These are phyloP conservation scores for Rhizoclosmatium sp. DNA, from an alignment of 192 early-diverging fungal species.

Conservation along the genomic window DNA sequence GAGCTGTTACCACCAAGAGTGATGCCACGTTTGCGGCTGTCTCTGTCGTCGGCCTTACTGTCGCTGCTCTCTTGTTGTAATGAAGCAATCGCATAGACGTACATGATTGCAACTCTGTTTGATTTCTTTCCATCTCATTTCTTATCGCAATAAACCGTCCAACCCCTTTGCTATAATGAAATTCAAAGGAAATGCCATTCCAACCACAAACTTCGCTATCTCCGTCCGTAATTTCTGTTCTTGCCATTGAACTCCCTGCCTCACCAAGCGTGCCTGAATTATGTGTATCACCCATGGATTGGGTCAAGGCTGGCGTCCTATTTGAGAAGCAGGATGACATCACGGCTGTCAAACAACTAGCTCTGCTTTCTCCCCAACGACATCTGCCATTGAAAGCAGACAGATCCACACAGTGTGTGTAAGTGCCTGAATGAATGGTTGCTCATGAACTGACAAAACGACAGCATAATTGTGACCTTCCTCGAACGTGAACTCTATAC, in stretches of 20 bases:
- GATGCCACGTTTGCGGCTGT: not conserved
- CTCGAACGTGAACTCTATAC: conserved; percentile 18
- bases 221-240: no score
- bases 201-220: no score
- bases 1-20: conserved; percentile 3
- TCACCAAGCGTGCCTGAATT: no score
- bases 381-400: not conserved
- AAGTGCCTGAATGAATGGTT: not conserved
- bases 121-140: no score
- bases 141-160: no score
- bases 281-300: not conserved
- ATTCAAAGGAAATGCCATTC: no score
- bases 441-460: not conserved
- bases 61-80: not conserved
- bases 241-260: no score
- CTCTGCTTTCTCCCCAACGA: not conserved
- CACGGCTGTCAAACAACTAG: not conserved
- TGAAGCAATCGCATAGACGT: no score
- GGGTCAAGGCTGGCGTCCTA: not conserved
- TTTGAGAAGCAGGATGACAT: not conserved
- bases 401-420: not conserved
- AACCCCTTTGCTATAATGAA: no score
- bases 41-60: not conserved
- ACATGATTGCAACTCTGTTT: no score
- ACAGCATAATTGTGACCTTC: not conserved